phyloP scores from a whole-genome alignment of 352 stramenopile genomes.

The Pseudoperonospora humuli region DNA sequence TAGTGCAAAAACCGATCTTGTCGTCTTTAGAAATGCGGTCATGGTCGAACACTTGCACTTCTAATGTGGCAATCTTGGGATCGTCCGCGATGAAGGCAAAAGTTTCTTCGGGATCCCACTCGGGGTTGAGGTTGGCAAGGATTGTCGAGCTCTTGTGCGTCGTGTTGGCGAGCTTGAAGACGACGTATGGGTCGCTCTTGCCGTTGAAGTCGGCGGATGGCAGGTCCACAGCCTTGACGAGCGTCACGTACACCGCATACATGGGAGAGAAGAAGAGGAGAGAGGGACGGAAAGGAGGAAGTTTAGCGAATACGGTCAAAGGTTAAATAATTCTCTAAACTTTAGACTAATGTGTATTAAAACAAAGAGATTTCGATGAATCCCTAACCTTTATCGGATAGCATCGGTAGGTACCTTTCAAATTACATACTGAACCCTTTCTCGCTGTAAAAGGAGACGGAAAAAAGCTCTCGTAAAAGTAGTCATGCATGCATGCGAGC shows the following conservation, averaged over 20 bases:
- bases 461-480: no score
- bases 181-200: conserved; percentile 81
- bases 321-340: no score
- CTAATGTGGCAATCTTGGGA: conserved; percentile 38
- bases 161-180: conserved; percentile 57
- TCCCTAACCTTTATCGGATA: no score
- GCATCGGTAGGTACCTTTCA: no score
- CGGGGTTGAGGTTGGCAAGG: conserved; percentile 47
- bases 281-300: neutral
- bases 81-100: conserved; percentile 65
- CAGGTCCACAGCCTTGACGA: conserved; percentile 61
- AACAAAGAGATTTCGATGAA: no score
- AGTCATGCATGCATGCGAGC: no score
- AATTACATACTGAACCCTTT: no score
- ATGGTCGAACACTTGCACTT: conserved; percentile 65
- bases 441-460: no score
- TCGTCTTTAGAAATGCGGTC: conserved; percentile 76
- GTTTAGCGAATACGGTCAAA: no score
- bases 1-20: conserved; percentile 50
- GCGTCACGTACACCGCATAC: conserved; percentile 60
- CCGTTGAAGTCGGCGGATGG: conserved; percentile 69
- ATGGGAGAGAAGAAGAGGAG: conserved; percentile 10
- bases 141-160: conserved; percentile 68
- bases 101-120: conserved; percentile 56
- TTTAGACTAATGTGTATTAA: no score